phyloP scores from a whole-genome alignment of 305 asterid species.

The Lippia alba region DNA sequence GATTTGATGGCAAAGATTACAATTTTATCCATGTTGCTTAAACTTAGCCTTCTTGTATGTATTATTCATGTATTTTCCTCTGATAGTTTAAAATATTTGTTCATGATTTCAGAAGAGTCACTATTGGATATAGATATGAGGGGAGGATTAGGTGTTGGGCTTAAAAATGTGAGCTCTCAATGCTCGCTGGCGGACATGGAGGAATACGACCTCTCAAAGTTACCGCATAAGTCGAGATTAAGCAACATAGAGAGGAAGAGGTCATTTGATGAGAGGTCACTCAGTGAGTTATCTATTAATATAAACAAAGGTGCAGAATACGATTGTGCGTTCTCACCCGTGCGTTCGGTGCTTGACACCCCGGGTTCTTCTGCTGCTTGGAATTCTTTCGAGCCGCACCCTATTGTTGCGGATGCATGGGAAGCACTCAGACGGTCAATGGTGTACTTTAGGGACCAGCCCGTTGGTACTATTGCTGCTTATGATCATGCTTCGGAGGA shows the following conservation, averaged over 20 bases:
- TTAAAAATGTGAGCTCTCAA: slow-evolving; percentile 59
- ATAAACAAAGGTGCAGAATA: slow-evolving; percentile 59
- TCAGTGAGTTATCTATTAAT: slow-evolving; percentile 70
- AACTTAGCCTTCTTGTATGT: slow-evolving; percentile 1
- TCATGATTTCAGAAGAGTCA: slow-evolving; percentile 39
- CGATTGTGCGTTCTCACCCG: slow-evolving; percentile 62
- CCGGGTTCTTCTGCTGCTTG: slow-evolving; percentile 59
- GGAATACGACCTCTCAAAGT: slow-evolving; percentile 63
- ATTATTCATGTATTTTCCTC: neutral
- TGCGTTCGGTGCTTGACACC: slow-evolving; percentile 56
- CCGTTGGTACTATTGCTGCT: slow-evolving; percentile 86
- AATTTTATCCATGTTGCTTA: slow-evolving; percentile 2
- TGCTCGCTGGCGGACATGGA: slow-evolving; percentile 71
- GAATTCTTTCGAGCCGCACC: slow-evolving; percentile 83
- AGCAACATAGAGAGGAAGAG: slow-evolving; percentile 66
- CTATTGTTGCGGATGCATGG: slow-evolving; percentile 86
- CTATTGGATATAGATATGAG: slow-evolving; percentile 38
- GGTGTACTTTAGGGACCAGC: slow-evolving; percentile 72
- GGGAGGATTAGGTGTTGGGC: slow-evolving; percentile 34
- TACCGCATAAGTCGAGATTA: slow-evolving; percentile 64
- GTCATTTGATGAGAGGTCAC: slow-evolving; percentile 77
- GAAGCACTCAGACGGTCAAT: slow-evolving; percentile 74
- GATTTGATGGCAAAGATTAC: slow-evolving; percentile 3
- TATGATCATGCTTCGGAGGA: slow-evolving; percentile 83
- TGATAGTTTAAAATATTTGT: slow-evolving; percentile 18